A percentile compares a stretch with the other conserved stretches of the same genome.
Conservation (phyloP, 441 rosid genomes). For the Kokia cookei region DNA sequence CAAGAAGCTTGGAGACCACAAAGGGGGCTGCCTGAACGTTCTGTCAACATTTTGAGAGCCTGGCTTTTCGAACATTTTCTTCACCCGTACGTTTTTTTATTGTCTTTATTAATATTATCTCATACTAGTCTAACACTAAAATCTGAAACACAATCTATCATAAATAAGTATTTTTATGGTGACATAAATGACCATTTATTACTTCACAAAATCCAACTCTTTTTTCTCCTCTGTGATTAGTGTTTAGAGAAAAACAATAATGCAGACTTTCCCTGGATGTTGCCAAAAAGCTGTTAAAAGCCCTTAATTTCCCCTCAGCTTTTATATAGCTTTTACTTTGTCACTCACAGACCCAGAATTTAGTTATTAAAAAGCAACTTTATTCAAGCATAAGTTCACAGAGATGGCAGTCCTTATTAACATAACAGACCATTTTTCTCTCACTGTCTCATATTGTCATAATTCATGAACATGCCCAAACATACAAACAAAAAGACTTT, state of each 20-base stretch:
- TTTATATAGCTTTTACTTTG: background rate
- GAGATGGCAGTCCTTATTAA: background rate
- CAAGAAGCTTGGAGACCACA: constrained; percentile 98
- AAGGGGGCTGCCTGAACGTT: constrained; percentile 89
- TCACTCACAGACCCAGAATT: constrained; percentile 18
- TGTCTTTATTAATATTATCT: constrained; percentile 1
- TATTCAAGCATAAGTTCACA: constrained; percentile 14
- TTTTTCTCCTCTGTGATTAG: constrained; percentile 8
- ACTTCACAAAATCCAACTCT: constrained; percentile 24
- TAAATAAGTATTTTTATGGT: too few relatives aligned
- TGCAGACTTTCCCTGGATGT: constrained; percentile 34
- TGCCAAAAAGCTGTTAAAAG: constrained; percentile 45
- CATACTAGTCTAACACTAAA: background rate
- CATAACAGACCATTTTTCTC: background rate
- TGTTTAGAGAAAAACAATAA: constrained; percentile 19
- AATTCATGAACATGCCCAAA: background rate
- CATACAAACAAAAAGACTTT: background rate
- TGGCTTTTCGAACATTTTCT: constrained; percentile 99
- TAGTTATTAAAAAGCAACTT: constrained; percentile 17
- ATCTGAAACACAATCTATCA: background rate
- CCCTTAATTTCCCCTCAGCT: constrained; percentile 13
- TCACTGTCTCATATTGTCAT: background rate
- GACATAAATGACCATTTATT: background rate
- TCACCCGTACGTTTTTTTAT: constrained; percentile 74
- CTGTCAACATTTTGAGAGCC: constrained; percentile 85